A percentile compares a stretch with the other conserved stretches of the same genome.
These are phyloP conservation scores for Sphaerulina vaccinii DNA, from an alignment of 2,329 filamentous ascomycete genomes.

Conservation along the genomic window DNA sequence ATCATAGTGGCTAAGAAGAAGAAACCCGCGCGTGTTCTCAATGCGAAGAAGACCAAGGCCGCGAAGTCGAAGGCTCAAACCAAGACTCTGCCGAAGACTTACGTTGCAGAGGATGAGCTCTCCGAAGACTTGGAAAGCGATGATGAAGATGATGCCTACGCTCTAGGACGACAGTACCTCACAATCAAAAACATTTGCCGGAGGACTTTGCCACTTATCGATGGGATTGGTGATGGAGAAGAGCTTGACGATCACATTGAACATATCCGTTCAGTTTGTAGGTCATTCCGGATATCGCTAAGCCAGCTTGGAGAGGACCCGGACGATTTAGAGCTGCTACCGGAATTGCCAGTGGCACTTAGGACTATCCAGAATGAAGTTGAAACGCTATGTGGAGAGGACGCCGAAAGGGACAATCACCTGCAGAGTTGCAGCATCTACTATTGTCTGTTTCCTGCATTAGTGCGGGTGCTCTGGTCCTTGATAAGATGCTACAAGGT, in stretches of 20 bases:
- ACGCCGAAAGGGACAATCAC: slow-evolving; percentile 12
- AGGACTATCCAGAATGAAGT: slow-evolving; percentile 8
- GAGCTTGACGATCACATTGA: neutral
- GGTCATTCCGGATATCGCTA: neutral
- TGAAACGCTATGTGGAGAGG: slow-evolving; percentile 15
- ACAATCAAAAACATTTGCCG: neutral
- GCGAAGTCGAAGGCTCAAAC: neutral
- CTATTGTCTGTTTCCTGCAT: slow-evolving; percentile 29
- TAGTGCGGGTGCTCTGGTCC: slow-evolving; percentile 25
- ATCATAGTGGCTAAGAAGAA: neutral
- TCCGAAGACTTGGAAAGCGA: neutral
- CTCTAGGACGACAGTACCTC: neutral
- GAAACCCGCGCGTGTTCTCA: neutral
- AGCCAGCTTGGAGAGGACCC: slow-evolving; percentile 1
- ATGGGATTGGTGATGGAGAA: neutral
- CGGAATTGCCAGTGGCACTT: slow-evolving; percentile 16
- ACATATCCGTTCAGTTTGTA: neutral
- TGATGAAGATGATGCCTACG: neutral
- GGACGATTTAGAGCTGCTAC: slow-evolving; percentile 1
- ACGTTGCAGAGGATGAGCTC: neutral
- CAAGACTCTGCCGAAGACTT: neutral
- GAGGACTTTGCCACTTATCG: neutral
- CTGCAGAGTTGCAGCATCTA: slow-evolving; percentile 30
- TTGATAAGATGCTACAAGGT: slow-evolving; percentile 22
- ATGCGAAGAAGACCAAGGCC: neutral